Evolutionary conservation across 768 basidiomycete genomes (phyloP).

Genomic region (Lentinula edodes): DNA sequence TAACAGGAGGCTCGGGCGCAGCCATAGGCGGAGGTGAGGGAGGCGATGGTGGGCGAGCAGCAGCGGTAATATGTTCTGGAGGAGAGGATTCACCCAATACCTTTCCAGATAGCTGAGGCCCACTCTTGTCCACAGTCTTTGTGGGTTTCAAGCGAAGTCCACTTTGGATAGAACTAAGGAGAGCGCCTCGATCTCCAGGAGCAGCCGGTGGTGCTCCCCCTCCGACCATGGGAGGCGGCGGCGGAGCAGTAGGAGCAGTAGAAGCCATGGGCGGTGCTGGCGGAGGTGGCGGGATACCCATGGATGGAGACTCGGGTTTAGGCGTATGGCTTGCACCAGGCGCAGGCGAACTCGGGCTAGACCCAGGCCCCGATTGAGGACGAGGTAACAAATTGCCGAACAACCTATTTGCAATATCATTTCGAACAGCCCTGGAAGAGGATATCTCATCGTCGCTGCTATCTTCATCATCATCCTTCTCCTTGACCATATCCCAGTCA

Average conservation of each 20-base stretch:
- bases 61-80: constrained; percentile 60
- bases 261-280: constrained; percentile 32
- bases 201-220: constrained; percentile 25
- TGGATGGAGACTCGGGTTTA: constrained; percentile 33
- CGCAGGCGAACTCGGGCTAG: constrained; percentile 12
- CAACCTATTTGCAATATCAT: constrained; percentile 70
- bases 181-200: constrained; percentile 51
- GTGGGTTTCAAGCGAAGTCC: constrained; percentile 69
- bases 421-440: constrained; percentile 56
- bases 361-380: constrained; percentile 47
- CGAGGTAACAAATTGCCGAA: constrained; percentile 71
- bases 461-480: constrained; percentile 62
- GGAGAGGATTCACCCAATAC: constrained; percentile 74
- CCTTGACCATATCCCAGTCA: constrained; percentile 83
- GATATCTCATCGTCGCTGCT: constrained; percentile 77
- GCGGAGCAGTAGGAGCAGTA: constrained; percentile 27
- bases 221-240: constrained; percentile 24
- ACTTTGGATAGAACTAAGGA: constrained; percentile 76
- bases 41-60: constrained; percentile 38
- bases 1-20: constrained; percentile 19
- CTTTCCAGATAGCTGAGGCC: constrained; percentile 58
- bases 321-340: constrained; percentile 31
- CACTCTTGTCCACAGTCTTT: constrained; percentile 81
- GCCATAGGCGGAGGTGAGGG: constrained; percentile 18
- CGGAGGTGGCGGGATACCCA: constrained; percentile 21